A percentile compares a stretch with the other conserved stretches of the same genome.
These are phyloP conservation scores for Leccinellum rugosiceps DNA, from an alignment of 768 basidiomycete species.

Conservation along the genomic window DNA sequence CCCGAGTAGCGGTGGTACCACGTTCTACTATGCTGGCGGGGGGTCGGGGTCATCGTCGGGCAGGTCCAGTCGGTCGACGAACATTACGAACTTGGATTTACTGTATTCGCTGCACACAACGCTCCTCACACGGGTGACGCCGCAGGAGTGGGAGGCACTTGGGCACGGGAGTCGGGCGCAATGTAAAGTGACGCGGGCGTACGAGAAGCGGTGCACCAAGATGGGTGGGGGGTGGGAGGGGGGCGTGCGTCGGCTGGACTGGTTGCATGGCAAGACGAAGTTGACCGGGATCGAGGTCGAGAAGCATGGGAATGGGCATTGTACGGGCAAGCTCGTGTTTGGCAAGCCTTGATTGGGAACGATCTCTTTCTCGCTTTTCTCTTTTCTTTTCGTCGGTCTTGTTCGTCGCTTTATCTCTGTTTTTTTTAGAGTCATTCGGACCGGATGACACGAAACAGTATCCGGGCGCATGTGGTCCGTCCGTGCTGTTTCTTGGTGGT, in stretches of 20 bases:
- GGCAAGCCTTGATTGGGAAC: constrained; percentile 33
- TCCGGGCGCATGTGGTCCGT: not conserved
- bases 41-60: constrained; percentile 12
- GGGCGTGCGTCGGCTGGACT: constrained; percentile 67
- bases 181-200: constrained; percentile 56
- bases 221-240: constrained; percentile 68
- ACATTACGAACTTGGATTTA: constrained; percentile 62
- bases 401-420: not conserved
- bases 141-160: constrained; percentile 61
- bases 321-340: constrained; percentile 50
- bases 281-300: constrained; percentile 61
- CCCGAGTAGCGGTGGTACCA: constrained; percentile 15
- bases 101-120: constrained; percentile 57
- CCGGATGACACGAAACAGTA: not conserved
- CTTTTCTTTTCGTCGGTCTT: not conserved
- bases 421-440: not conserved
- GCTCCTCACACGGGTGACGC: constrained; percentile 53
- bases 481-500: not conserved
- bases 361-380: not conserved
- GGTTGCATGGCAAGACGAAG: constrained; percentile 57
- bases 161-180: constrained; percentile 55
- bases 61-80: constrained; percentile 22
- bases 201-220: constrained; percentile 57
- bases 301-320: constrained; percentile 37
- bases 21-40: constrained; percentile 24